Evolutionary conservation across 768 basidiomycete genomes (phyloP), one percentile per base, ranked within the genome.

Genomic region (Boletus reticuloceps): DNA sequence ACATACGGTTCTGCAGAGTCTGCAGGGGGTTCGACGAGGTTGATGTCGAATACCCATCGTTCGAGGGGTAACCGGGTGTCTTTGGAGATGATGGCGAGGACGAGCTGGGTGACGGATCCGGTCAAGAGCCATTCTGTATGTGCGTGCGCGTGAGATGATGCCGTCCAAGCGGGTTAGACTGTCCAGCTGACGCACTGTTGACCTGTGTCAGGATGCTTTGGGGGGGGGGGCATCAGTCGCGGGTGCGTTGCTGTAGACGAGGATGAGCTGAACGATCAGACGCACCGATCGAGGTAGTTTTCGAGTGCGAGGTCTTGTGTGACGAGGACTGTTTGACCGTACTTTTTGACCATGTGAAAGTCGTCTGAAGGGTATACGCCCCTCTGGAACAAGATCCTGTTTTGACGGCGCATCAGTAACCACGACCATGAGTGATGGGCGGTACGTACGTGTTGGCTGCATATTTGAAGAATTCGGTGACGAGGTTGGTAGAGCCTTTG

Each of bases 341-440:
- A 99, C 71, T 98, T 99, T 73, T 98, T 99, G 56, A 99, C 96
- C 92, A 97, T 95, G 68, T 93, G 89, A 70, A 99, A 99, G 75
- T 29, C 29, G 29, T 29, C 29, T 29, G 29, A 29, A 29, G 29
- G 29, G 29, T 98, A 99, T 19, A 99, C 90, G 54, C 93, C 94
- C 42, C 97, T 82, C 75, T 98, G 95, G 74, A 96, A 99, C 51
- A 99, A 77, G 64, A 98, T 96, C 16, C 94, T 97, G 68, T 22
- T 11, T 14, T 11, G 34, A 36, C 34, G n/a, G 14, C 14, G 13
- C 14, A 6, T 36, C 34, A 36, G 11, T 13, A 14, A 6, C 5
- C 14, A 14, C 34, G 34, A 14, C 34, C 34, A 36, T 36, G 2
- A 3, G 25, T 25, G 25, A 32, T 32, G 32, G 12, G 9, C 22